Conservation (phyloP, 2,329 filamentous ascomycete species). For the Sarocladium brachiariae region DNA sequence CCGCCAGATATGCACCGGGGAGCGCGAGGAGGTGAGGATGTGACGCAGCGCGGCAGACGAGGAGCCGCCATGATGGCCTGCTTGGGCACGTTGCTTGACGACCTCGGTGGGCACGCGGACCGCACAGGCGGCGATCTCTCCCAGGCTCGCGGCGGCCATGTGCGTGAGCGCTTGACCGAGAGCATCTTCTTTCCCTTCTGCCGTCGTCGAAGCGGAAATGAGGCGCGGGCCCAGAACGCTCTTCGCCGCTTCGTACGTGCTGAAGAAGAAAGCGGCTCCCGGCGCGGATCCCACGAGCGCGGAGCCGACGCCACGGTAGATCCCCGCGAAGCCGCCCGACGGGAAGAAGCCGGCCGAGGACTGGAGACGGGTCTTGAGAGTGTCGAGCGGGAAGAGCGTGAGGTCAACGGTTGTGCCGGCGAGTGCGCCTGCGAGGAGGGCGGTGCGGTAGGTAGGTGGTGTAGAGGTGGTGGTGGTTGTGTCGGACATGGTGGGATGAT, state of each 20-base stretch:
- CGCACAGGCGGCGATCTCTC: conserved; percentile 87
- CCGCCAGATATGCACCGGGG: conserved; percentile 52
- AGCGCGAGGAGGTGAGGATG: conserved; percentile 44
- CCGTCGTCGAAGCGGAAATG: conserved; percentile 11
- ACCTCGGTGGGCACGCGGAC: conserved; percentile 94
- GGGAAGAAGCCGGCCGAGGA: conserved; percentile 70
- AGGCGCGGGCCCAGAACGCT: conserved; percentile 32
- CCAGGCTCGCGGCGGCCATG: conserved; percentile 78
- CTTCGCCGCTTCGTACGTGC: conserved; percentile 80
- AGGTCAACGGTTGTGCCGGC: conserved; percentile 96
- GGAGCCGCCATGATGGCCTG: conserved; percentile 68
- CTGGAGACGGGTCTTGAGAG: conserved; percentile 95
- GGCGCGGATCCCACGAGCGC: conserved; percentile 88
- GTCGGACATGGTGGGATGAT: no score
- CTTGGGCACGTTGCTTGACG: conserved; percentile 93
- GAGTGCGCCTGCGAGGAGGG: conserved; percentile 74
- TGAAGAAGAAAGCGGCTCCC: conserved; percentile 94
- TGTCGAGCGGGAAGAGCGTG: conserved; percentile 95
- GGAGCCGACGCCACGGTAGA: conserved; percentile 87
- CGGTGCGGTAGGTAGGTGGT: conserved; percentile 46
- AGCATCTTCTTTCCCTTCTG: background rate
- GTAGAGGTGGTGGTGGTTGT: background rate
- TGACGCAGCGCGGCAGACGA: conserved; percentile 60
- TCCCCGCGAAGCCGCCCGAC: conserved; percentile 80
- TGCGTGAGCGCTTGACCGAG: conserved; percentile 44